Percentiles rank a stretch among this genome's conserved stretches.
phyloP scores from a whole-genome alignment of 495 filamentous ascomycete genomes.

The Aspergillus nanangensis region DNA sequence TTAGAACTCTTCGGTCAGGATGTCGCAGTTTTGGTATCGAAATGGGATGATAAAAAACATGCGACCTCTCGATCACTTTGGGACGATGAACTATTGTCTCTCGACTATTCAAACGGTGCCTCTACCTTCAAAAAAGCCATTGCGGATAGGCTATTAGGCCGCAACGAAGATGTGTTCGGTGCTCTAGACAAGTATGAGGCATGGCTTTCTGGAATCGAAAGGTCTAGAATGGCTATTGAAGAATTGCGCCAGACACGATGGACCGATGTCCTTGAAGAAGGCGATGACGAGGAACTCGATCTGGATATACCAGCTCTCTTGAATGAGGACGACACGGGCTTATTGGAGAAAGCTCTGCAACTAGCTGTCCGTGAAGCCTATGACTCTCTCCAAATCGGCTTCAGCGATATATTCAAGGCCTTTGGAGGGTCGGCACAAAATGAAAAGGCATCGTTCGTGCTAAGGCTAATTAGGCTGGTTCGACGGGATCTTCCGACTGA shows the following conservation, averaged over 20 bases:
- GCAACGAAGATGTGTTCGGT: constrained; percentile 57
- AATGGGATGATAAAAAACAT: constrained; percentile 50
- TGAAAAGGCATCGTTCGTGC: constrained; percentile 61
- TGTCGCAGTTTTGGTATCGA: constrained; percentile 36
- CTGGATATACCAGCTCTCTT: constrained; percentile 55
- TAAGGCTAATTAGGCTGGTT: constrained; percentile 74
- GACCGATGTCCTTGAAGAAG: constrained; percentile 71
- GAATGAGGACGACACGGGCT: constrained; percentile 66
- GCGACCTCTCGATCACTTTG: constrained; percentile 50
- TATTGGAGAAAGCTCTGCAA: constrained; percentile 57
- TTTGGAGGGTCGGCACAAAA: constrained; percentile 41
- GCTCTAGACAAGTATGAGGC: constrained; percentile 56
- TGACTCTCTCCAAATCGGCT: constrained; percentile 48
- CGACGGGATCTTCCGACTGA: constrained; percentile 55
- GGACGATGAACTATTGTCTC: constrained; percentile 49
- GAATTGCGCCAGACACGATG: constrained; percentile 64
- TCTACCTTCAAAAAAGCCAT: constrained; percentile 49
- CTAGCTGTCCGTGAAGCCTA: constrained; percentile 56
- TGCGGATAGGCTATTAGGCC: constrained; percentile 54
- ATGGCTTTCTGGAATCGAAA: constrained; percentile 64
- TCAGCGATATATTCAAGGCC: constrained; percentile 43
- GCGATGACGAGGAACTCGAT: constrained; percentile 70
- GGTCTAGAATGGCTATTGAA: constrained; percentile 56
- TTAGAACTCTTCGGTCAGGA: constrained; percentile 57
- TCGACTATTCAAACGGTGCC: constrained; percentile 54